Percentiles rank a stretch among this genome's conserved stretches.
Evolutionary conservation across 2,329 filamentous ascomycete species (phyloP).

Genomic region (Colletotrichum melonis): DNA sequence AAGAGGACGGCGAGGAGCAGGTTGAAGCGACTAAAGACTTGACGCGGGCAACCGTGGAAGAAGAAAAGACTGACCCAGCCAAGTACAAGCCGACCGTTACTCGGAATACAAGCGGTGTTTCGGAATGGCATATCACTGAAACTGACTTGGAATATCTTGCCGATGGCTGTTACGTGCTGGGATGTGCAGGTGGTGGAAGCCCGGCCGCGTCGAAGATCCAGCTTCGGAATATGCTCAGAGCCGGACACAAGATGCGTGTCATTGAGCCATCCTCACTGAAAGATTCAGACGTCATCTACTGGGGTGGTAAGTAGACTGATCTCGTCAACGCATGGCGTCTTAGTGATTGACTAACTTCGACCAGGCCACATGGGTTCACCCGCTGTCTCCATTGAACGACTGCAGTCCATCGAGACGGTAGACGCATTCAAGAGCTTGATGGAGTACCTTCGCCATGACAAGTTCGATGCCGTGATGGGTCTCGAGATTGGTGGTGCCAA

Average conservation of each 20-base stretch:
- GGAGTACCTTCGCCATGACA: conserved; percentile 43
- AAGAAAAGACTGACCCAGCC: conserved; percentile 54
- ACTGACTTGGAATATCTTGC: conserved; percentile 57
- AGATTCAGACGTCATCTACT: conserved; percentile 55
- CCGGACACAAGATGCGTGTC: conserved; percentile 50
- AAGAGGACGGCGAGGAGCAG: conserved; percentile 56
- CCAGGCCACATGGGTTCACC: conserved; percentile 51
- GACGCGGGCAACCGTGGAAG: conserved; percentile 51
- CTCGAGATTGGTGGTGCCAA: conserved; percentile 74
- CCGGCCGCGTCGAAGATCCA: conserved; percentile 50
- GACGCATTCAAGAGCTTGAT: conserved; percentile 51
- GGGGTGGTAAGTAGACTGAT: conserved; percentile 45
- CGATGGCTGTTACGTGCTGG: conserved; percentile 59
- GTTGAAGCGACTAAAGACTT: conserved; percentile 49
- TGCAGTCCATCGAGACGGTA: conserved; percentile 52
- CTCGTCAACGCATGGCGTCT: too few species aligned
- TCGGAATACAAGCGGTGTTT: conserved; percentile 27
- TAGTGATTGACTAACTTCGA: not conserved
- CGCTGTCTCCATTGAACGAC: conserved; percentile 54
- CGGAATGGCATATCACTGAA: conserved; percentile 56
- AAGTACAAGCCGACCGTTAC: conserved; percentile 13
- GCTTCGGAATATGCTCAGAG: conserved; percentile 52
- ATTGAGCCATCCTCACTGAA: conserved; percentile 54
- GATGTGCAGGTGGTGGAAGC: conserved; percentile 56
- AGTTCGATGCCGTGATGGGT: conserved; percentile 53